A percentile compares a stretch with the other conserved stretches of the same genome.
phyloP scores from a whole-genome alignment of 495 filamentous ascomycete genomes.

The Melanomma pulvis-pyrius region DNA sequence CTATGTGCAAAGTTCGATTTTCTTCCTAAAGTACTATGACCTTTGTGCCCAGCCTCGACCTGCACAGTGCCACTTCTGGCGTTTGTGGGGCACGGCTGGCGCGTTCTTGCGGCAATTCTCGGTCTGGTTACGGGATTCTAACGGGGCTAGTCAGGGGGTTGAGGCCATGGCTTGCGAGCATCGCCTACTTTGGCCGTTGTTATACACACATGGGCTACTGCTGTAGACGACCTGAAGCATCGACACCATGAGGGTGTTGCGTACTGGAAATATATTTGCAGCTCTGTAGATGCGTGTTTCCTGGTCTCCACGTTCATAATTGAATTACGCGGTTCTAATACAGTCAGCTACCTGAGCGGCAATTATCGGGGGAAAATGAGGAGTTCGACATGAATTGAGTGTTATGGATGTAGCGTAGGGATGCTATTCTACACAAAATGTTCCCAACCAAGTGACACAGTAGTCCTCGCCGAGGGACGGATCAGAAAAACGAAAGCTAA shows the following conservation, averaged over 20 bases:
- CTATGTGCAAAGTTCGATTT: neutral
- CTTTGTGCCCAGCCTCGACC: neutral
- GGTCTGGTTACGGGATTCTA: neutral
- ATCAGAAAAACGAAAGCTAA: neutral
- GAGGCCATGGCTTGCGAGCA: neutral
- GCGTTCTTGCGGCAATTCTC: neutral
- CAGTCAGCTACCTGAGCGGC: neutral
- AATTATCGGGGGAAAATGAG: neutral
- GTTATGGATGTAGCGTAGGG: neutral
- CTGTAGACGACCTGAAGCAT: neutral
- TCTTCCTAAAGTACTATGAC: neutral
- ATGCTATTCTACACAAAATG: neutral
- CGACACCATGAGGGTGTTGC: neutral
- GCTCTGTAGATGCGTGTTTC: neutral
- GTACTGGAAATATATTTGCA: neutral
- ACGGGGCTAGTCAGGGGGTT: neutral
- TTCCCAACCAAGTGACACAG: neutral
- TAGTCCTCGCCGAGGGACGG: neutral
- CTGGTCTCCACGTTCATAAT: neutral
- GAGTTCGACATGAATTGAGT: neutral
- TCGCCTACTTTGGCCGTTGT: neutral
- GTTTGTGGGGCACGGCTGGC: neutral
- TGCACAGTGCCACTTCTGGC: neutral
- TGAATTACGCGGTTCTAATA: neutral
- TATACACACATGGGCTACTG: neutral